Conservation (phyloP, 148 eudicot genomes). For the Rhododendron griersonianum region DNA sequence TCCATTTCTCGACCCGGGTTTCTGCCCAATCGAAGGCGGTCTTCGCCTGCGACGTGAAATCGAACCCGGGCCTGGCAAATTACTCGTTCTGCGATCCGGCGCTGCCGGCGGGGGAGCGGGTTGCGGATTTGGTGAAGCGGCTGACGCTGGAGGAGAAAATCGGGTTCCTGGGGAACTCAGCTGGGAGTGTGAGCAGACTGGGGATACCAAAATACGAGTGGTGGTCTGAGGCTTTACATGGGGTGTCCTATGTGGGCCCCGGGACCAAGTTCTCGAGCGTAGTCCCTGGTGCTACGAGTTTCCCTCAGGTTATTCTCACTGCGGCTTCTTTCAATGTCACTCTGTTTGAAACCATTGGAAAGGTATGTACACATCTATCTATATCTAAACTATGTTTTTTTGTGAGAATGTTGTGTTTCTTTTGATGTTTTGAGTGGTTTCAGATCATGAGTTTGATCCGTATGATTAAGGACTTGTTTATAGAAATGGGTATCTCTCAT, state of each 20-base stretch:
- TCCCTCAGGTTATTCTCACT: constrained; percentile 60
- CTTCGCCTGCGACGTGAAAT: constrained; percentile 18
- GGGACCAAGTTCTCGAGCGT: constrained; percentile 11
- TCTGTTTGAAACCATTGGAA: constrained; percentile 32
- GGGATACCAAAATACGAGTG: constrained; percentile 31
- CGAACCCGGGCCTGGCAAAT: constrained; percentile 1
- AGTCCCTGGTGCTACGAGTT: constrained; percentile 49
- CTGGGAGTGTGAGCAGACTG: constrained; percentile 17
- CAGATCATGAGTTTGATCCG: neutral
- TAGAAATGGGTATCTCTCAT: neutral
- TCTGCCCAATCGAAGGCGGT: neutral
- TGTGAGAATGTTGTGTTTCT: neutral
- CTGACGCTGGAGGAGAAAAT: constrained; percentile 31
- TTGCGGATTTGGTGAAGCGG: constrained; percentile 21
- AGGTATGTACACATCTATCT: neutral
- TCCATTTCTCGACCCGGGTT: neutral
- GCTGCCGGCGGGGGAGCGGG: neutral
- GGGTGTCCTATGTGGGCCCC: constrained; percentile 22
- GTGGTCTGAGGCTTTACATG: constrained; percentile 43
- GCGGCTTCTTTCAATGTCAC: constrained; percentile 55
- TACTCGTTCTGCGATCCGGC: constrained; percentile 20
- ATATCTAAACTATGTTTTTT: neutral
- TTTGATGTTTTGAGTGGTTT: neutral
- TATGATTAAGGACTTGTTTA: neutral
- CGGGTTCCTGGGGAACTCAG: constrained; percentile 5